Evolutionary conservation across 768 basidiomycete species (phyloP), one percentile per base, ranked within the genome.

Genomic region (Lactarius quietus): DNA sequence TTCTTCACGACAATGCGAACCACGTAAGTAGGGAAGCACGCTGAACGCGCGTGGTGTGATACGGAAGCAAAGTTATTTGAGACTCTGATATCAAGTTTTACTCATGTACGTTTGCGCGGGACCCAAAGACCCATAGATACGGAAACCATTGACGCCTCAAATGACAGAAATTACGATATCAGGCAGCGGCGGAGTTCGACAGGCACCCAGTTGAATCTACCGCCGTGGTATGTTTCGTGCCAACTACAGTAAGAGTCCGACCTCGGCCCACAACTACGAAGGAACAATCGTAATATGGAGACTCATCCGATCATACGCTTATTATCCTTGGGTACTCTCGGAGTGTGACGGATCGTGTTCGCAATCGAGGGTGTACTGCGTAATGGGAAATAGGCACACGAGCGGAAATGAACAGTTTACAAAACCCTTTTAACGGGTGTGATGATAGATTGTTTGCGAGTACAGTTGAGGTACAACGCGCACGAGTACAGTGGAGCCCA

Each of bases 101-200:
- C 41, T 20, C 77, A 90, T 87, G 68, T 90, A 77, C 28, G 86
- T 87, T 73, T 79, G 81, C 61, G 76, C 73, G 8, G 87, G 89
- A 71, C 91, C 84, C 72, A 84, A 84, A 17, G 88, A 86, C 54
- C 85, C 72, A 84, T 84, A 17, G 88, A 89, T 17, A 86, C 87
- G 59, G n/a, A 45, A 43, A 20, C 39, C 36, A 36, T 36, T 36
- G 36, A 15, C 39, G 39, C 17, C 39, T 15, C 26, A 36, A 55
- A 29, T 43, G n/a, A 61, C 59, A 14, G 18, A 10, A 1, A 26
- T 57, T 26, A 18, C 55, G 35, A 28, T 54, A 54, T 18, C 53
- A 18, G 10, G 52, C 28, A 17, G 52, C 3, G n/a, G 35, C n/a
- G 33, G 38, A 39, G 31, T n/a, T 12, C n/a, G 31, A 38, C 28